These are phyloP conservation scores for Gossypium gossypioides DNA, from an alignment of 441 rosid genomes.

Conservation along the genomic window DNA sequence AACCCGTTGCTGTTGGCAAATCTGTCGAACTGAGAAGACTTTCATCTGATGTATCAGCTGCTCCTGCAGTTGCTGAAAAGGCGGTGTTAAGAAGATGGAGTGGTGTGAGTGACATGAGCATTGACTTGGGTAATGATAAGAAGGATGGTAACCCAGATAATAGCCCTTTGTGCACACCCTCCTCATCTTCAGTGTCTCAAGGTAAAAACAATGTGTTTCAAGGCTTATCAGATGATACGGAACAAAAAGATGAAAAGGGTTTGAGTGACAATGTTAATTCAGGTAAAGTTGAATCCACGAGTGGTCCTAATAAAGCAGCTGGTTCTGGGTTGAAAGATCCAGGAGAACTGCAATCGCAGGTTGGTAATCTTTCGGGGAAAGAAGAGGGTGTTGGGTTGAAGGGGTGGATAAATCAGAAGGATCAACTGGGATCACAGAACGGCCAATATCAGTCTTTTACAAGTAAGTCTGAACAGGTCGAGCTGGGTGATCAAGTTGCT, in stretches of 20 bases:
- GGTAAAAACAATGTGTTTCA: conserved; percentile 28
- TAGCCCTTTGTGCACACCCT: conserved; percentile 60
- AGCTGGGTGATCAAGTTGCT: conserved; percentile 27
- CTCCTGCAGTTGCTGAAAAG: conserved; percentile 46
- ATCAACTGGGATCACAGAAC: conserved; percentile 23
- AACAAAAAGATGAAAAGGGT: conserved; percentile 29
- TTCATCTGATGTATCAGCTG: conserved; percentile 66
- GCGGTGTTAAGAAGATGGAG: conserved; percentile 92
- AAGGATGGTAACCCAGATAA: conserved; percentile 51
- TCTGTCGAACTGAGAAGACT: conserved; percentile 71
- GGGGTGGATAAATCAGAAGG: conserved; percentile 31
- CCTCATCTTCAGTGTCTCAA: conserved; percentile 41
- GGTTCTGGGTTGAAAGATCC: conserved; percentile 34
- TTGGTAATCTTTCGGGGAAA: conserved; percentile 22
- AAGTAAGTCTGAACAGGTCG: conserved; percentile 23
- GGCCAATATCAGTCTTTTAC: conserved; percentile 22
- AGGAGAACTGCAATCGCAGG: conserved; percentile 26
- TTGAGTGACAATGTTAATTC: conserved; percentile 27
- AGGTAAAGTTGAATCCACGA: conserved; percentile 29
- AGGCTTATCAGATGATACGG: conserved; percentile 25
- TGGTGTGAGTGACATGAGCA: conserved; percentile 96
- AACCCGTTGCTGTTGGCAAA: conserved; percentile 48
- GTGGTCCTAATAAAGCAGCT: conserved; percentile 19
- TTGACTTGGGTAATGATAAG: conserved; percentile 76
- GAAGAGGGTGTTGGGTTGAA: conserved; percentile 32